These are phyloP conservation scores for Sugiyamaella americana DNA, from an alignment of 805 yeast species.

Conservation along the genomic window DNA sequence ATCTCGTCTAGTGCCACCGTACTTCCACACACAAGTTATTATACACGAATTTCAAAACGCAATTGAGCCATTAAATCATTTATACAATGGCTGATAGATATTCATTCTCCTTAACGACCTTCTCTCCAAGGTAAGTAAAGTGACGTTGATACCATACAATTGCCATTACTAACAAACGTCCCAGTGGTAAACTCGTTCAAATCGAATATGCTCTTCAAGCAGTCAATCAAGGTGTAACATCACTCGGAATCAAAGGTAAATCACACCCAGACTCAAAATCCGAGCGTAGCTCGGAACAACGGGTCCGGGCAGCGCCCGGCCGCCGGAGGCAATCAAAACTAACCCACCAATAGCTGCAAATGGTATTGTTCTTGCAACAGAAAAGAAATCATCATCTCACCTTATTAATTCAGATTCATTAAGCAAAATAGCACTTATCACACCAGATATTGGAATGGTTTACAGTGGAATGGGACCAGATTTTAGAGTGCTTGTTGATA, in stretches of 20 bases:
- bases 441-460: constrained; percentile 95
- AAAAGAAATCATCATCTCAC: constrained; percentile 78
- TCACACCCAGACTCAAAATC: neutral
- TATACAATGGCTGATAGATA: constrained; percentile 99
- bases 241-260: constrained; percentile 71
- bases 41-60: too few relatives aligned
- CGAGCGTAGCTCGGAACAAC: neutral
- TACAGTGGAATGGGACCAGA: constrained; percentile 99
- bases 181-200: constrained; percentile 92
- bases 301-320: neutral
- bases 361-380: constrained; percentile 96
- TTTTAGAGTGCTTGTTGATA: constrained; percentile 88
- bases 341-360: constrained; percentile 58
- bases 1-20: too few relatives aligned
- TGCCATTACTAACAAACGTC: constrained; percentile 3
- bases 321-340: neutral
- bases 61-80: too few relatives aligned
- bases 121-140: constrained; percentile 78
- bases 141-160: constrained; percentile 2
- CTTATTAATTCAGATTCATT: constrained; percentile 69
- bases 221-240: constrained; percentile 95
- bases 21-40: too few relatives aligned
- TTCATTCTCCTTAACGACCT: constrained; percentile 93
- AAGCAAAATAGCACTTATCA: constrained; percentile 71
- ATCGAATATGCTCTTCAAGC: constrained; percentile 97